Conservation (phyloP, 495 filamentous ascomycete species). For the Trichoderma parareesei region DNA sequence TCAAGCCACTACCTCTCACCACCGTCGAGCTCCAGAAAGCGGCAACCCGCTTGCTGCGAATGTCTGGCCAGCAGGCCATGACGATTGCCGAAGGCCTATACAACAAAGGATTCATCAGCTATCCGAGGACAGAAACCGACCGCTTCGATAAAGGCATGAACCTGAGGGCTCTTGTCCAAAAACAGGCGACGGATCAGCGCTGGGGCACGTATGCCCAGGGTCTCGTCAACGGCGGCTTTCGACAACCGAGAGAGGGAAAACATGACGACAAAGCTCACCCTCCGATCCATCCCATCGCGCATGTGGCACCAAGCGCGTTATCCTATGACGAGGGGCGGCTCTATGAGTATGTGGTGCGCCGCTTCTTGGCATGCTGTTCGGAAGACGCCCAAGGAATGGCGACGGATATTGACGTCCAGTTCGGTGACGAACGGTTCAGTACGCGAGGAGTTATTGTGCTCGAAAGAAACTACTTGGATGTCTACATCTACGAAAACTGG, state of each 20-base stretch:
- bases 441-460: constrained; percentile 79
- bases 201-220: constrained; percentile 84
- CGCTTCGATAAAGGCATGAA: constrained; percentile 90
- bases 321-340: constrained; percentile 62
- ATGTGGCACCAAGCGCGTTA: constrained; percentile 55
- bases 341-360: constrained; percentile 90
- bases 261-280: constrained; percentile 96
- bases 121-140: constrained; percentile 94
- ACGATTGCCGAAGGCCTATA: constrained; percentile 84
- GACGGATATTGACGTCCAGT: constrained; percentile 76
- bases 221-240: constrained; percentile 71
- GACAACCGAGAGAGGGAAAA: constrained; percentile 68
- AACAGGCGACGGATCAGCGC: constrained; percentile 62
- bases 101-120: constrained; percentile 91
- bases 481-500: constrained; percentile 96
- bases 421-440: constrained; percentile 75
- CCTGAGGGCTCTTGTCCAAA: constrained; percentile 68
- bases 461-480: constrained; percentile 86
- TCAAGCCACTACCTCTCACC: constrained; percentile 86
- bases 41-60: constrained; percentile 73
- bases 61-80: constrained; percentile 86
- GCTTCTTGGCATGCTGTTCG: constrained; percentile 94
- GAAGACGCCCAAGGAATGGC: constrained; percentile 81
- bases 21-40: constrained; percentile 99
- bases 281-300: constrained; percentile 88